Base-by-base conservation (phyloP, 768 basidiomycete genomes). In the Lentinula boryana region DNA sequence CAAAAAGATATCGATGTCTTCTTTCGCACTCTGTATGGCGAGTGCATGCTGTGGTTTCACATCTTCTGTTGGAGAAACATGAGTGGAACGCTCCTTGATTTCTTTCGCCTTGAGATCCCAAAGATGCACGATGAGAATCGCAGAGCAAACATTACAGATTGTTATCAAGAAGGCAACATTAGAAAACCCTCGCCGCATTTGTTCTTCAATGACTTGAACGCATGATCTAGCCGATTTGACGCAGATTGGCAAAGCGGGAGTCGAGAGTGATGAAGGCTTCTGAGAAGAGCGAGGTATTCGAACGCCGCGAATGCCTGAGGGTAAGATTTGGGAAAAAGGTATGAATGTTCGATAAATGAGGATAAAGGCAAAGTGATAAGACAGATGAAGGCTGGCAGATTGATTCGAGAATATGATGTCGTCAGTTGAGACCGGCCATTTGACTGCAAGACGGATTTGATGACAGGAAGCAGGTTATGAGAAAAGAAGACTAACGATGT, bases 271-370 rank as follows among this genome's bases (percentile, higher is more conserved):
- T 27, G 55, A 41, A 16, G 23, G 36, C 27, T 56, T 56, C 16
- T 40, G 21, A 15, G 55, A 43, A 32, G 55, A 16, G 16, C 23
- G 27, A 15, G 38, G 31, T 62, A 63, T 66, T 16, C 54, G 41
- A 6, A 51, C 12, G 18, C 53, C 53, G 12, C 36, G 53, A 18
- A 54, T 38, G 9, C 15, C 49, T 23, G 16, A 27, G 36, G 38
- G 35, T 5, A 41, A 15, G 4, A 49, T 32, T 43, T 59, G 51
- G 13, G 54, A 50, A 16, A 35, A 43, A 16, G 79, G 80, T 41
- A 89, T 81, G 71, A 88, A 88, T 1, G 87, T 84, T 33, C 89
- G 82, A 68, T 89, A 85, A 33, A 91, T 79, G 56, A 89, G 73
- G 68, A 91, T 88, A 68, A 83, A 80, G 36, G 76, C 75, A 44